These are phyloP conservation scores for Leptomonas seymouri DNA, from an alignment of 208 protist genomes.

Conservation along the genomic window DNA sequence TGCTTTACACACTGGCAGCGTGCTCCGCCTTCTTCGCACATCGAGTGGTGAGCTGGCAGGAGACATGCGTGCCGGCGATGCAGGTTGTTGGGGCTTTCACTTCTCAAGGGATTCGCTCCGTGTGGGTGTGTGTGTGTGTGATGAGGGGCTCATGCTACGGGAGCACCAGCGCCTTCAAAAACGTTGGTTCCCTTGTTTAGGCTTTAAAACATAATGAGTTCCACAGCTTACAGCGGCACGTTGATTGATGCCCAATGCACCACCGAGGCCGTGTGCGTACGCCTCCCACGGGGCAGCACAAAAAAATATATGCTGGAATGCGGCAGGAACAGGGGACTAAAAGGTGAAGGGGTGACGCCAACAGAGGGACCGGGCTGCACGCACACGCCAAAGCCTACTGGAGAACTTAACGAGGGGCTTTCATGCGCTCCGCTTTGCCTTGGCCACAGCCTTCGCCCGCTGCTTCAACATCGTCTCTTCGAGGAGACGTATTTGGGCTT, in stretches of 20 bases:
- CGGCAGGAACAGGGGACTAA: neutral
- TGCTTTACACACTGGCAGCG: neutral
- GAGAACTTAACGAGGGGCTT: neutral
- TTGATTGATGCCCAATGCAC: too few species aligned
- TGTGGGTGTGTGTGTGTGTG: too few species aligned
- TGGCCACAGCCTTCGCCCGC: conserved; percentile 14
- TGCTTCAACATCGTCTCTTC: conserved; percentile 31
- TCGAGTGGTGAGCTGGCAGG: neutral
- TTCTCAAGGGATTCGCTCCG: too few species aligned
- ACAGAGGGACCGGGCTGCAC: too few species aligned
- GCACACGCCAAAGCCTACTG: conserved; percentile 1
- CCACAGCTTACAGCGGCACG: too few species aligned
- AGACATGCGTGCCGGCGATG: neutral
- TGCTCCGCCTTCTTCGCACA: too few species aligned
- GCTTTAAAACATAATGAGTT: too few species aligned
- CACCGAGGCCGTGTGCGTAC: neutral
- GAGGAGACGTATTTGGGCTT: conserved; percentile 27
- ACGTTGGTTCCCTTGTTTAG: too few species aligned
- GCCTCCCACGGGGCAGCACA: neutral
- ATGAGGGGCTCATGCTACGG: too few species aligned
- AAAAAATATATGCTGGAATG: neutral
- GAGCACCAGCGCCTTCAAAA: too few species aligned
- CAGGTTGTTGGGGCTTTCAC: too few species aligned
- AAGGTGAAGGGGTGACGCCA: neutral
- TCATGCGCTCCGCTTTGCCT: neutral